Percentiles rank a stretch among this genome's conserved stretches.
Evolutionary conservation across 2,329 filamentous ascomycete species (phyloP).

Genomic region (Fusarium verticillioides): DNA sequence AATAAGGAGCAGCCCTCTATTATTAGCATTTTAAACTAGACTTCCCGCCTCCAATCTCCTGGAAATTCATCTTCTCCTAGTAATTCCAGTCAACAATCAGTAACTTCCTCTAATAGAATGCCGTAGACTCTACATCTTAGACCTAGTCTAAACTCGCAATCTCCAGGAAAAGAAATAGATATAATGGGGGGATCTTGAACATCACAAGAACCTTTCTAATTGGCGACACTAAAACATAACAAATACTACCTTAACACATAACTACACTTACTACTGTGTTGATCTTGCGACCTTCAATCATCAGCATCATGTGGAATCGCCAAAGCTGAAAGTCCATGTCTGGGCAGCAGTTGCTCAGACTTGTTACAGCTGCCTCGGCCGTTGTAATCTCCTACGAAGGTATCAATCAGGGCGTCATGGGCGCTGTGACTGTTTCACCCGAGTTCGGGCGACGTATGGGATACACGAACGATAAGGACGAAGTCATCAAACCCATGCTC

Average conservation of each 20-base stretch:
- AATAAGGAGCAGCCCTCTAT: too few species aligned
- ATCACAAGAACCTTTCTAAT: not conserved
- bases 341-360: slow-evolving; percentile 15
- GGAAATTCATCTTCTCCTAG: too few species aligned
- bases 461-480: not conserved
- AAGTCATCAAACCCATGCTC: slow-evolving; percentile 3
- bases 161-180: not conserved
- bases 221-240: not conserved
- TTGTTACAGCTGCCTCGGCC: slow-evolving; percentile 21
- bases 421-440: slow-evolving; percentile 57
- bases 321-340: slow-evolving; percentile 19
- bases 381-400: slow-evolving; percentile 33
- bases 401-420: slow-evolving; percentile 63
- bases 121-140: too few species aligned
- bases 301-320: slow-evolving; percentile 7
- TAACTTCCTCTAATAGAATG: too few species aligned
- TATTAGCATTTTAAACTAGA: too few species aligned
- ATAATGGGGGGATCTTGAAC: not conserved
- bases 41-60: too few species aligned
- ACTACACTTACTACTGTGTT: not conserved
- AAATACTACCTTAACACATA: not conserved
- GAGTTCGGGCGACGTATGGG: slow-evolving; percentile 43
- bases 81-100: too few species aligned
- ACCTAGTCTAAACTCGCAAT: not conserved
- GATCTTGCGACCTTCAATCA: not conserved